Percentiles rank a stretch among this genome's conserved stretches.
These are phyloP conservation scores for Magnolia sinica DNA, from an alignment of 164 flowering plant species.

Conservation along the genomic window DNA sequence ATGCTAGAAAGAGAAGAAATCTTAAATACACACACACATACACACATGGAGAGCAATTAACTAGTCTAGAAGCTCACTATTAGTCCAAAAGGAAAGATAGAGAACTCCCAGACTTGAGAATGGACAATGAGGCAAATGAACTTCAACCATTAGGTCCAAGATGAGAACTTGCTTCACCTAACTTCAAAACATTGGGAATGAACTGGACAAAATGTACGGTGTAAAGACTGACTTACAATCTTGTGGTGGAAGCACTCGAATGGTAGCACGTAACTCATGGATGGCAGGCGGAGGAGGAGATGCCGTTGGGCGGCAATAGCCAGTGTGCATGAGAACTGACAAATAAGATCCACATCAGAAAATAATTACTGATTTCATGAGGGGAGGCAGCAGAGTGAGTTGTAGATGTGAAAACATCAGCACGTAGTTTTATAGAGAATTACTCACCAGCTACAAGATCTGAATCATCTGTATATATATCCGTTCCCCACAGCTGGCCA, in stretches of 20 bases:
- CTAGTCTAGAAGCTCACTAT: not conserved
- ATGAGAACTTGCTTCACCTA: not conserved
- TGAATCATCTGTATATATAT: conserved; percentile 92
- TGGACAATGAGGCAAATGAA: not conserved
- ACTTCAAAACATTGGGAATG: not conserved
- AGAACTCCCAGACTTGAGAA: too few species aligned
- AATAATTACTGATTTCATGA: not conserved
- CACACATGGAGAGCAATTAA: not conserved
- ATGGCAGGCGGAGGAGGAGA: conserved; percentile 87
- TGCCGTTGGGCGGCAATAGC: conserved; percentile 91
- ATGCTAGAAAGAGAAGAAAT: too few species aligned
- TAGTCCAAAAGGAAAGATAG: too few species aligned
- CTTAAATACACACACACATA: not conserved
- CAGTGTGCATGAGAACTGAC: conserved; percentile 98
- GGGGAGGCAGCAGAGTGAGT: not conserved
- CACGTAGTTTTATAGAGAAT: not conserved
- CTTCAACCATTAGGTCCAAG: not conserved
- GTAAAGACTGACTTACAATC: conserved; percentile 52
- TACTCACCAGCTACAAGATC: conserved; percentile 96
- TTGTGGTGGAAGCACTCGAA: conserved; percentile 90
- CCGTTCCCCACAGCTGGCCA: conserved; percentile 98
- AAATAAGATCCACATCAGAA: conserved; percentile 10
- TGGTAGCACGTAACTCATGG: conserved; percentile 77
- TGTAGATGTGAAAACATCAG: not conserved
- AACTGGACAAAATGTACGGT: not conserved